A percentile compares a stretch with the other conserved stretches of the same genome.
Conservation (phyloP, 768 basidiomycete species). For the Suillus cothurnatus region DNA sequence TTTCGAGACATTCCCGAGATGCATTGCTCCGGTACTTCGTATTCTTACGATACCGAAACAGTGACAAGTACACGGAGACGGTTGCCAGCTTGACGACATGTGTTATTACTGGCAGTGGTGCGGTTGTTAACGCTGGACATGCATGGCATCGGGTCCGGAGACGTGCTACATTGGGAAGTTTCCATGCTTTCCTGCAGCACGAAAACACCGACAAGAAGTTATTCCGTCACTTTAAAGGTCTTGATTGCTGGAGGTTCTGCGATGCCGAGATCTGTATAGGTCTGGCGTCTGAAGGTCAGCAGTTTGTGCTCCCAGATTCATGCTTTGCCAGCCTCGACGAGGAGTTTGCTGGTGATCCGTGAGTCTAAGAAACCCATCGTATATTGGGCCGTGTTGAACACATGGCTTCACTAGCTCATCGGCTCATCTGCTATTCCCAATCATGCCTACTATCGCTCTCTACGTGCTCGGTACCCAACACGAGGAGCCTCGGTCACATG, state of each 20-base stretch:
- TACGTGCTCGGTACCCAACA: constrained; percentile 49
- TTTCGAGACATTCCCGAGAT: constrained; percentile 33
- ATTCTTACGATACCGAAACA: constrained; percentile 62
- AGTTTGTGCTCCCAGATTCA: constrained; percentile 55
- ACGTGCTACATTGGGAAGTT: constrained; percentile 27
- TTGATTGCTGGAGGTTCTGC: constrained; percentile 51
- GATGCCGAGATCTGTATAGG: constrained; percentile 58
- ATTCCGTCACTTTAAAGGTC: constrained; percentile 18
- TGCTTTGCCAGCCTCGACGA: constrained; percentile 59
- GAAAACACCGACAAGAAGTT: constrained; percentile 11
- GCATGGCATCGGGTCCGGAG: constrained; percentile 33
- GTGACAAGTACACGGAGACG: constrained; percentile 45
- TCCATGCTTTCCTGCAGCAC: constrained; percentile 31
- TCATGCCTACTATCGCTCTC: constrained; percentile 53
- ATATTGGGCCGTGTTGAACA: constrained; percentile 7
- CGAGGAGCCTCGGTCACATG: constrained; percentile 16
- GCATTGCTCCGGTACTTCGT: constrained; percentile 52
- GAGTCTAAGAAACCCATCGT: constrained; percentile 12
- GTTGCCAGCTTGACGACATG: constrained; percentile 31
- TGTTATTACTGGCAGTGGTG: constrained; percentile 24
- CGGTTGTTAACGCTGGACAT: constrained; percentile 20
- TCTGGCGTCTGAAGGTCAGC: constrained; percentile 53
- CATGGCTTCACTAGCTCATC: constrained; percentile 37
- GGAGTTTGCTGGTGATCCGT: constrained; percentile 38
- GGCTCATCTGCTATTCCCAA: constrained; percentile 55